These are phyloP conservation scores for Hypericum perforatum DNA, from an alignment of 345 rosid genomes.

Conservation along the genomic window DNA sequence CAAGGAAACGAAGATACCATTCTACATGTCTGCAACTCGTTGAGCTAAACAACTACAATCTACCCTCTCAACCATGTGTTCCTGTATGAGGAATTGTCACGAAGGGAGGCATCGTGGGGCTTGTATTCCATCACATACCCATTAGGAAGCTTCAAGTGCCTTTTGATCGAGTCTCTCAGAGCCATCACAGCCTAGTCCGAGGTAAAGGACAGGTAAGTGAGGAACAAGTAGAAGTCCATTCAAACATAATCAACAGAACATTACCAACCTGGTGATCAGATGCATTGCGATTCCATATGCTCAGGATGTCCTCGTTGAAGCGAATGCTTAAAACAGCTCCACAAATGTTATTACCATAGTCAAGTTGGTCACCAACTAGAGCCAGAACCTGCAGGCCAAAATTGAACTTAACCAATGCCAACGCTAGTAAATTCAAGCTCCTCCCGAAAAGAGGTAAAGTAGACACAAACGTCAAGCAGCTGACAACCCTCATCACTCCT, in stretches of 20 bases:
- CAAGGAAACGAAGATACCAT: no score
- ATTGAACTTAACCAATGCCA: no score
- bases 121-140: not conserved
- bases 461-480: no score
- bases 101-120: not conserved
- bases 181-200: not conserved
- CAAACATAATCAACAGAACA: not conserved
- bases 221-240: no score
- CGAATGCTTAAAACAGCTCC: constrained; percentile 94
- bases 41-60: no score
- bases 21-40: no score
- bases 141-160: not conserved
- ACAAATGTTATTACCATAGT: constrained; percentile 68
- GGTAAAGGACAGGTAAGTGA: not conserved
- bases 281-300: constrained; percentile 89
- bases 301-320: constrained; percentile 84
- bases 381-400: constrained; percentile 64
- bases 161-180: not conserved
- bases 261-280: constrained; percentile 76
- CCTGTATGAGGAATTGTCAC: not conserved
- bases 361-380: constrained; percentile 84
- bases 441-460: no score
- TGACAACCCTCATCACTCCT: no score
- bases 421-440: no score
- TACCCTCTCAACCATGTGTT: not conserved